Base-by-base conservation (phyloP, 202 grass and related monocot species). In the Carex arenaria region DNA sequence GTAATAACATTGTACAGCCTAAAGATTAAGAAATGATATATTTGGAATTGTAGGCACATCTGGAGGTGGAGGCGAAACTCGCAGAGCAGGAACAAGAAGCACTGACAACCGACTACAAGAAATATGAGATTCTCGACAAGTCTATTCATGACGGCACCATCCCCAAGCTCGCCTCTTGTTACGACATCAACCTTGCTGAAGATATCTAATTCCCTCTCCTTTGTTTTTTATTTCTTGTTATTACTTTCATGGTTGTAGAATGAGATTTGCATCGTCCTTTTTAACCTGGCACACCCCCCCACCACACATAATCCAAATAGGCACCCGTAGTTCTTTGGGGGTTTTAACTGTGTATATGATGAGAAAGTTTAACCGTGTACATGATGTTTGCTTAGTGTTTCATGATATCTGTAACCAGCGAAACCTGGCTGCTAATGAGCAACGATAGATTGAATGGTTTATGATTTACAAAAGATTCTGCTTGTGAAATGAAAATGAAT, bases 21-120 rank as follows among this genome's bases (percentile, higher is more conserved):
- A 65, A 83, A 40, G 42, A 3, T 71, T 79, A 22, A 60, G 51
- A 78, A 40, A 73, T 83, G n/a, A 9, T 62, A 79, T 68, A 79
- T 68, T 56, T 64, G 38, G 56, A 38, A 56, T 85, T 86, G 4
- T 82, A 98, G 95, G 88, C 81, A 82, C 84, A 93, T 52, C 60
- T 93, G 72, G 82, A 88, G 61, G 55, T 84, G 53, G 89, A 94
- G 64, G 66, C 88, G 67, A 55, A 83, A 30, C 85, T 94, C 2
- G 85, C 87, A 49, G 86, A 68, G 67, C 82, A 89, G 70, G 87
- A 91, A 81, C 67, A 87, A 65, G 89, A 93, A n/a, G 71, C 17
- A 19, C 75, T 98, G 32, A 77, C 82, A 32, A 68, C 31, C 26
- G 76, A 89, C 51, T 68, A 87, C 76, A 87, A 78, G 87, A 94